Conservation (phyloP, 306 rosid genomes). For the Acacia acuminata region DNA sequence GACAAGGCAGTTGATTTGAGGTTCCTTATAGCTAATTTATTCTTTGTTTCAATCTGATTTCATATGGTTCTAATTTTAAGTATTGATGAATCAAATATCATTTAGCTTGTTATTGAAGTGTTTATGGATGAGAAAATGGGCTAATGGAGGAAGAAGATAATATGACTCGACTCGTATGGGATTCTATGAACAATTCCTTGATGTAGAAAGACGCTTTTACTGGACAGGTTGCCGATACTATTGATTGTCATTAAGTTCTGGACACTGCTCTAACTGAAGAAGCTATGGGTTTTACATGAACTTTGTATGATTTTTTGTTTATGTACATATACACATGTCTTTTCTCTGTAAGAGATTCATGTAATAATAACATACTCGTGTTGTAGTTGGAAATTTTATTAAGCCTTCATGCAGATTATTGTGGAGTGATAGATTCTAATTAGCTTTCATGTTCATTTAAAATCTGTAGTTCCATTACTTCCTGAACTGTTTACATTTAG, state of each 20-base stretch:
- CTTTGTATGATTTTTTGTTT: constrained; percentile 13
- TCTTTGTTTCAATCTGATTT: constrained; percentile 31
- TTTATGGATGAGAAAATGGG: constrained; percentile 26
- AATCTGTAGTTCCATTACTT: neutral
- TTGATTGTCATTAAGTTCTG: constrained; percentile 6
- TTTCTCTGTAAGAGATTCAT: neutral
- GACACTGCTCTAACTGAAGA: constrained; percentile 25
- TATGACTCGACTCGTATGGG: constrained; percentile 29
- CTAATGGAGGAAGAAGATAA: neutral
- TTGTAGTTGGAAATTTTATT: neutral
- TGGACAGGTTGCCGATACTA: constrained; percentile 29
- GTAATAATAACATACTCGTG: constrained; percentile 1
- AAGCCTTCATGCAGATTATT: constrained; percentile 1
- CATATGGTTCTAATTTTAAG: constrained; percentile 32
- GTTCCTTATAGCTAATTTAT: constrained; percentile 24
- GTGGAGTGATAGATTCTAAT: neutral
- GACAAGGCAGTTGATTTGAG: constrained; percentile 27
- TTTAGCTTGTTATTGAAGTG: constrained; percentile 23
- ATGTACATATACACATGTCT: constrained; percentile 8
- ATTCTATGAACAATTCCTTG: constrained; percentile 30
- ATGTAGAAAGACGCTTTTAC: constrained; percentile 10
- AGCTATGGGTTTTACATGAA: constrained; percentile 1
- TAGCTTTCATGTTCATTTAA: neutral
- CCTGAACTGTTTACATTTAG: neutral
- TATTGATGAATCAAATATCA: constrained; percentile 24